Conservation (phyloP, 2,329 filamentous ascomycete species). For the Allantophomopsis lycopodina region DNA sequence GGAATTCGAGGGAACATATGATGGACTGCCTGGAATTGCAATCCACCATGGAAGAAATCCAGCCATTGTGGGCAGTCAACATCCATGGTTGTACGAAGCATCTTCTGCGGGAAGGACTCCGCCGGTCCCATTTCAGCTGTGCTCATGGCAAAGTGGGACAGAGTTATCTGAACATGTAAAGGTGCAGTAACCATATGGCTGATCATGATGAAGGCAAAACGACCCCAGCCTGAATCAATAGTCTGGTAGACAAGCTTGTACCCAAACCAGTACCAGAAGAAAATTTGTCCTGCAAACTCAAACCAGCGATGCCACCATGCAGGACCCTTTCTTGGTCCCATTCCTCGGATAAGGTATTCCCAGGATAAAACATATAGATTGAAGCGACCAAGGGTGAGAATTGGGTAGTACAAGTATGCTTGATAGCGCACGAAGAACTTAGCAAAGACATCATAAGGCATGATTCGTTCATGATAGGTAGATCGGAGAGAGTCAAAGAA, state of each 20-base stretch:
- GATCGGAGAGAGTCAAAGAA: constrained; percentile 62
- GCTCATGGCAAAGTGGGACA: constrained; percentile 90
- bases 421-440: constrained; percentile 61
- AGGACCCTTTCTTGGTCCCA: constrained; percentile 59
- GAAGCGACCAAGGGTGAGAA: constrained; percentile 72
- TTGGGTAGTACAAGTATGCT: constrained; percentile 69
- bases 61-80: constrained; percentile 80
- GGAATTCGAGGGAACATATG: constrained; percentile 77
- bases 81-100: constrained; percentile 89
- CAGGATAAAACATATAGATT: constrained; percentile 77
- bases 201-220: constrained; percentile 63
- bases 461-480: constrained; percentile 71
- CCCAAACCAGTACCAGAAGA: constrained; percentile 82
- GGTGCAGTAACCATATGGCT: constrained; percentile 73
- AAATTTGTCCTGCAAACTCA: constrained; percentile 61
- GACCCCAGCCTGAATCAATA: constrained; percentile 54
- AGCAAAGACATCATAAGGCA: constrained; percentile 65
- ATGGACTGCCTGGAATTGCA: constrained; percentile 84
- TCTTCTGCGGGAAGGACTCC: constrained; percentile 81
- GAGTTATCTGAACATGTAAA: constrained; percentile 78
- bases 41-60: constrained; percentile 76
- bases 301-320: constrained; percentile 75
- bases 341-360: constrained; percentile 58
- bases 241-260: constrained; percentile 65
- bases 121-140: constrained; percentile 71